Percentiles rank a stretch among this genome's conserved stretches.
phyloP scores from a whole-genome alignment of 495 filamentous ascomycete species.

The Chaetomium fimeti region DNA sequence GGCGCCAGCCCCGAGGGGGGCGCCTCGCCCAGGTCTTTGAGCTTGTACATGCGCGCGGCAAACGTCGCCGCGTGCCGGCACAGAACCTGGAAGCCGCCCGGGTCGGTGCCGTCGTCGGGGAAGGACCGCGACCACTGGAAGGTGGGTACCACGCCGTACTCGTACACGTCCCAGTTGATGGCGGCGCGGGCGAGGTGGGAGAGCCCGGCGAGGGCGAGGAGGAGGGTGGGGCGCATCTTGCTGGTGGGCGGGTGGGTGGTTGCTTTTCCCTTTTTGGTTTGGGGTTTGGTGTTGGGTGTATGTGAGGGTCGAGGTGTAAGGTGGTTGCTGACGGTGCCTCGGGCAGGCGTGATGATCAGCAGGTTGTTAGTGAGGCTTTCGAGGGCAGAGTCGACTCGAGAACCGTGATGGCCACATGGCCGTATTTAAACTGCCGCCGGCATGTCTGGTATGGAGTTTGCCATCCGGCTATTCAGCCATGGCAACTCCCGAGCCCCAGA shows the following conservation, averaged over 20 bases:
- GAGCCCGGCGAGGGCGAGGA: conserved; percentile 17
- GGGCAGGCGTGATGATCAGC: background rate
- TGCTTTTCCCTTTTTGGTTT: background rate
- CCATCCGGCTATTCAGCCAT: conserved; percentile 5
- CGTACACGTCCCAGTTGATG: conserved; percentile 39
- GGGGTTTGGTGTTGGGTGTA: background rate
- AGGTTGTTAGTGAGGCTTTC: background rate
- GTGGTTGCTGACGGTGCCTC: background rate
- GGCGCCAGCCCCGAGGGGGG: conserved; percentile 31
- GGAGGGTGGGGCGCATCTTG: conserved; percentile 16
- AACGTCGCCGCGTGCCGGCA: conserved; percentile 31
- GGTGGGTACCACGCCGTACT: conserved; percentile 34
- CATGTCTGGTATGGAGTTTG: conserved; percentile 1
- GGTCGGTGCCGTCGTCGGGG: conserved; percentile 35
- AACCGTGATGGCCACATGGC: background rate
- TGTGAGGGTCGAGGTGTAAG: background rate
- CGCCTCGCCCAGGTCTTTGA: conserved; percentile 27
- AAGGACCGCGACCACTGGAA: conserved; percentile 38
- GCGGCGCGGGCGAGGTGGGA: conserved; percentile 5
- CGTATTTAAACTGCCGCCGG: conserved; percentile 11
- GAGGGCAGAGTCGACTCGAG: background rate
- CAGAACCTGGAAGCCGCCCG: conserved; percentile 32
- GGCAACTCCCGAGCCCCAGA: conserved; percentile 17
- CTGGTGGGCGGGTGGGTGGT: background rate
- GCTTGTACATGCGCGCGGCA: conserved; percentile 36